Evolutionary conservation across 176 grass and related monocot species (phyloP).

Genomic region (Zizania latifolia): DNA sequence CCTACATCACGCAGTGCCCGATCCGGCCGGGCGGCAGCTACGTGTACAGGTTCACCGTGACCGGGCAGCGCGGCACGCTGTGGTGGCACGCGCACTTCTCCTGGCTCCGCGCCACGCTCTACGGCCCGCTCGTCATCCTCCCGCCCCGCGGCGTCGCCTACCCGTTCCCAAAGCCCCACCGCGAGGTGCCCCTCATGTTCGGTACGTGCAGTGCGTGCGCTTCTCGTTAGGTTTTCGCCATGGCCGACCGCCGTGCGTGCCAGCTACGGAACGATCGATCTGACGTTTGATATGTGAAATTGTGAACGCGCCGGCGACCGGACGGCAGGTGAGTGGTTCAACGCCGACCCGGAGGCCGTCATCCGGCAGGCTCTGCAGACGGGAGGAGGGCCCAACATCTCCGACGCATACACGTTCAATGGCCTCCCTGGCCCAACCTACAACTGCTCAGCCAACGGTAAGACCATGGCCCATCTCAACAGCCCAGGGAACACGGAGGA

Average conservation of each 20-base stretch:
- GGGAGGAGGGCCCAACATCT: conserved; percentile 63
- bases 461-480: not conserved
- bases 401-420: conserved; percentile 67
- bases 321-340: conserved; percentile 48
- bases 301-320: too few species aligned
- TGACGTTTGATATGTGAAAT: not conserved
- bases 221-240: too few species aligned
- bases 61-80: conserved; percentile 62
- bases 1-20: conserved; percentile 82
- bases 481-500: too few species aligned
- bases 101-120: conserved; percentile 55
- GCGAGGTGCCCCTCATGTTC: conserved; percentile 52
- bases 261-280: not conserved
- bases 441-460: conserved; percentile 28
- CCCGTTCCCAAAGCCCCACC: conserved; percentile 57
- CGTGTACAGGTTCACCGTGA: conserved; percentile 48
- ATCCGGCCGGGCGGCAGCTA: conserved; percentile 58
- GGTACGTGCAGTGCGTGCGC: not conserved
- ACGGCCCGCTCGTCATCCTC: conserved; percentile 79
- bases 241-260: too few species aligned
- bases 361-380: conserved; percentile 55
- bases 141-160: conserved; percentile 61
- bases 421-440: conserved; percentile 59
- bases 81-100: conserved; percentile 73
- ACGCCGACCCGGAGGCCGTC: conserved; percentile 52